Evolutionary conservation across 2,329 filamentous ascomycete genomes (phyloP), one percentile per base, ranked within the genome.

Genomic region (Westerdykella sp.): DNA sequence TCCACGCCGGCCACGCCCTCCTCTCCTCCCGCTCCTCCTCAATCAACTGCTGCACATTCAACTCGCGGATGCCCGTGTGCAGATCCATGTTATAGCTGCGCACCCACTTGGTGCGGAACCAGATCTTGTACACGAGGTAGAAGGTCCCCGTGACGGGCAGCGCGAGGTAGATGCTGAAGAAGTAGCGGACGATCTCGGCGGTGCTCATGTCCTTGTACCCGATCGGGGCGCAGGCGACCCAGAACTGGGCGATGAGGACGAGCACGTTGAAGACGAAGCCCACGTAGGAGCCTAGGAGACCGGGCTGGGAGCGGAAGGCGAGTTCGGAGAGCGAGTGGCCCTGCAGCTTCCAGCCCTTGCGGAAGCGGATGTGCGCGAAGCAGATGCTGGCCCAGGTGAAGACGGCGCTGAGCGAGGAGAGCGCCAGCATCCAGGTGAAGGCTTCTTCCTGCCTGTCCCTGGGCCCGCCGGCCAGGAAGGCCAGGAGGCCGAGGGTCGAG

Each of bases 241-340:
- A 96, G 71, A 95, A 91, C 64, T 96, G 89, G 1, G 86, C 87
- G 37, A 85, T 63, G 22, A 96, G 75, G 23, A 95, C 82, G 32
- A 91, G 69, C 15, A 76, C 44, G 68, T 95, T 95, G 63, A 95
- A 79, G 25, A 72, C 51, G 44, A 95, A 75, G 18, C 90, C 90
- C 23, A 93, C 48, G 75, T 83, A 96, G 2, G 87, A 94, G 9
- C 90, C 91, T 9, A 77, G 54, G 7, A 93, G 71, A 47, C 91
- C 91, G 4, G 85, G 79, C 61, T 94, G 87, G 0, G 86, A 87
- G 30, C 71, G 74, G 72, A 93, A 96, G 6, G 90, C 85, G 5
- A 97, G 76, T 55, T 95, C 86, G 43, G 81, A 73, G 30, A 90
- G 71, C n/a, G 72, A 75, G 62, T 77, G 77, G 41, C 80, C 80